phyloP scores from a whole-genome alignment of 805 yeast species.

The Ogataea neopini region DNA sequence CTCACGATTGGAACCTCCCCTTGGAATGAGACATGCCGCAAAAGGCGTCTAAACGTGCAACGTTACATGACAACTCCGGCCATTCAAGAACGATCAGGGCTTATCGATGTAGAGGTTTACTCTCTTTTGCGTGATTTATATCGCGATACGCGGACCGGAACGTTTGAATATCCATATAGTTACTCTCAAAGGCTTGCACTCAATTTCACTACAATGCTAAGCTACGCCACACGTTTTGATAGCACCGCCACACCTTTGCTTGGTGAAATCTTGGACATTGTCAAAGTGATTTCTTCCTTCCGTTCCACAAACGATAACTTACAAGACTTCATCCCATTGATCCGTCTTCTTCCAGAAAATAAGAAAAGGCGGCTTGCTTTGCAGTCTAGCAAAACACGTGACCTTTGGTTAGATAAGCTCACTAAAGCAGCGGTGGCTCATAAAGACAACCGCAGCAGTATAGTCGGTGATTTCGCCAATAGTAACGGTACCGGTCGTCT shows the following conservation, averaged over 20 bases:
- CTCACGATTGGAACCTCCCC: slow-evolving; percentile 46
- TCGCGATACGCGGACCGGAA: slow-evolving; percentile 11
- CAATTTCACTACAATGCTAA: slow-evolving; percentile 40
- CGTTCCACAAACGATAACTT: slow-evolving; percentile 40
- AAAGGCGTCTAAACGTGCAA: slow-evolving; percentile 40
- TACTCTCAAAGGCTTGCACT: slow-evolving; percentile 39
- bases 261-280: slow-evolving; percentile 34
- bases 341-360: slow-evolving; percentile 34
- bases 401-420: slow-evolving; percentile 34
- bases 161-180: slow-evolving; percentile 26
- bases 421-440: slow-evolving; percentile 28
- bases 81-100: slow-evolving; percentile 34
- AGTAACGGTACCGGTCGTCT: slow-evolving; percentile 25
- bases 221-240: slow-evolving; percentile 41
- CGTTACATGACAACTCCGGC: slow-evolving; percentile 41
- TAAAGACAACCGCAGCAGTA: slow-evolving; percentile 33
- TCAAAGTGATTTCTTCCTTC: slow-evolving; percentile 33
- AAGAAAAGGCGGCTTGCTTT: slow-evolving; percentile 30
- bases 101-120: slow-evolving; percentile 37
- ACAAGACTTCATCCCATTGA: slow-evolving; percentile 40
- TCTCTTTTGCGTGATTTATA: slow-evolving; percentile 34
- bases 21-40: slow-evolving; percentile 39
- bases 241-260: slow-evolving; percentile 30
- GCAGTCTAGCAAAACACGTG: slow-evolving; percentile 32
- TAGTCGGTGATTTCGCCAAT: slow-evolving; percentile 39